Evolutionary conservation across 208 protist genomes (phyloP), one percentile per base, ranked within the genome.

Genomic region (Lotmaria passim): DNA sequence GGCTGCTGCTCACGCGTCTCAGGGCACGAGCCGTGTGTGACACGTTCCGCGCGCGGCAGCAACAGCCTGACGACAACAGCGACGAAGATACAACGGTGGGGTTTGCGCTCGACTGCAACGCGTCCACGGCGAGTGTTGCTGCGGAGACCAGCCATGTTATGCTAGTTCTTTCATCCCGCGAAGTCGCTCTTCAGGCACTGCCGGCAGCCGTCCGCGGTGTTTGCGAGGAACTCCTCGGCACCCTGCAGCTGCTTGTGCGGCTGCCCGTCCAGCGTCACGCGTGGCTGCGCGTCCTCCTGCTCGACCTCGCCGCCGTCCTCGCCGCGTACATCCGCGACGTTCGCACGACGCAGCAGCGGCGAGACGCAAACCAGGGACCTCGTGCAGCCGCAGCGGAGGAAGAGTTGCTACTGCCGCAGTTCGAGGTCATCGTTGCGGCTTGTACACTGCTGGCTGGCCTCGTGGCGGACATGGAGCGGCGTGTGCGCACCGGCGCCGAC

Each of bases 251-350:
- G 11, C 50, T 62, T 24, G 77, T 95, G 5, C 38, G 55, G 47
- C 57, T 58, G 34, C 85, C 83, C 19, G 87, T 81, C n/a, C 90
- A 95, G 73, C 76, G 89, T 23, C 92, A 91, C 73, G 64, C 69
- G 17, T 43, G 79, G 10, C 47, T 95, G 56, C 85, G 85, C n/a
- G 24, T 59, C 41, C 69, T 89, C 7, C 75, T 95, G 47, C 73
- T 93, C 26, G 73, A 89, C 43, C 79, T 93, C 26, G 72, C 87
- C 2, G 52, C 73, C 4, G 56, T 95, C 10, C 60, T 93, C 17
- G 59, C 74, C 12, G 43, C 61, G 0, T 30, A 63, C 47, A 67
- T 66, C 15, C 52, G 57, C 34, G 38, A 63, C 7, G 55, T 59
- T 30, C 71, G 71, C 55, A 33, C 69, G n/a, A n/a, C n/a, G 0